These are phyloP conservation scores for Pseudoneurospora amorphoporcata DNA, from an alignment of 495 filamentous ascomycete genomes.

Conservation along the genomic window DNA sequence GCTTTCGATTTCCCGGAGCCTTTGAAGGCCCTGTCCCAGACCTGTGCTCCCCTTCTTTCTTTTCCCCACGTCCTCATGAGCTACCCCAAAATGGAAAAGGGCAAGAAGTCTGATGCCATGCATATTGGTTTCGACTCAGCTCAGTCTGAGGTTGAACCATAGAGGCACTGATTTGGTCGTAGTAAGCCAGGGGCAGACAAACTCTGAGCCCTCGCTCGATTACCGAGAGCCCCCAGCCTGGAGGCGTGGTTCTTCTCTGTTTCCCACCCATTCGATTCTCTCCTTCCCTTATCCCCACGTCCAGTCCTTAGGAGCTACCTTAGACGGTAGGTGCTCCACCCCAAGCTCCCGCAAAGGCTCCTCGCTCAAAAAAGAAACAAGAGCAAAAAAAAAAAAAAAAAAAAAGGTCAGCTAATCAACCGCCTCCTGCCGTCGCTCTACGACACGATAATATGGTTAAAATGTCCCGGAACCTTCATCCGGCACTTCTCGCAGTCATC, in stretches of 20 bases:
- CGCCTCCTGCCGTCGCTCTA: slow-evolving; percentile 21
- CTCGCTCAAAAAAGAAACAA: background rate
- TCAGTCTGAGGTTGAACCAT: background rate
- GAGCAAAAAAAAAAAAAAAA: too few species aligned
- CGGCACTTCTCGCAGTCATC: slow-evolving; percentile 81
- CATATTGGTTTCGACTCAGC: background rate
- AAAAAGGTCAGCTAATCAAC: background rate
- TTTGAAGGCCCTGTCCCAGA: too few species aligned
- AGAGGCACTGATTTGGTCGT: background rate
- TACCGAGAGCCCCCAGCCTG: background rate
- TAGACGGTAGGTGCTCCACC: background rate
- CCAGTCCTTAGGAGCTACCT: background rate
- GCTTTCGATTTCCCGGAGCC: too few species aligned
- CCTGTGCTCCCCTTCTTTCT: too few species aligned
- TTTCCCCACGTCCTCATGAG: too few species aligned
- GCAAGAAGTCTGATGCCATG: background rate
- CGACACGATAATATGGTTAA: slow-evolving; percentile 66
- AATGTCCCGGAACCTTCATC: slow-evolving; percentile 71
- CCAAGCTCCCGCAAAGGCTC: background rate
- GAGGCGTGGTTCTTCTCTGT: background rate
- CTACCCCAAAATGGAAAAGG: too few species aligned
- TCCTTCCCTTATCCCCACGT: background rate
- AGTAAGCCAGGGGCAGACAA: background rate
- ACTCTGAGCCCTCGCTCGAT: background rate
- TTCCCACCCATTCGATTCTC: background rate